Conservation (phyloP, 768 basidiomycete genomes). For the Hebeloma cylindrosporum region DNA sequence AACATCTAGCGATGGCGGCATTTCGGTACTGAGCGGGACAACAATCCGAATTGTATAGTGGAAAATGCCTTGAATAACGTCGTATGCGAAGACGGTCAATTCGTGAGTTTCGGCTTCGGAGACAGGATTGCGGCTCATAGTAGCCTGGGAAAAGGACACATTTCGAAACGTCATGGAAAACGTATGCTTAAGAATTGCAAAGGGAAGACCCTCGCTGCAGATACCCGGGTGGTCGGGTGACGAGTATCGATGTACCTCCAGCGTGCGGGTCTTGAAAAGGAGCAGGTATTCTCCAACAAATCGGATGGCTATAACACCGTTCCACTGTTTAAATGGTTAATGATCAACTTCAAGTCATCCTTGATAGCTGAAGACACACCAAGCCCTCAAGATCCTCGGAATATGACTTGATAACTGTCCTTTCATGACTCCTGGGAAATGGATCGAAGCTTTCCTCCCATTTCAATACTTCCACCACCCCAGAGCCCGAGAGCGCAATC, state of each 20-base stretch:
- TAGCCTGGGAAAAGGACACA: slow-evolving; percentile 40
- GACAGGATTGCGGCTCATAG: slow-evolving; percentile 1
- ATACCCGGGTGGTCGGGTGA: slow-evolving; percentile 20
- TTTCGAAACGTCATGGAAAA: slow-evolving; percentile 41
- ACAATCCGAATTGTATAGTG: slow-evolving; percentile 39
- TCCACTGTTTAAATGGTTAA: slow-evolving; percentile 30
- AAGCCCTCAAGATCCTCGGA: slow-evolving; percentile 33
- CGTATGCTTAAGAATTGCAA: slow-evolving; percentile 19
- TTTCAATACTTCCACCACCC: slow-evolving; percentile 36
- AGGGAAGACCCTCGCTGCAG: slow-evolving; percentile 6
- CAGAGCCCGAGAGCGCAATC: slow-evolving; percentile 31
- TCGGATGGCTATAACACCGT: slow-evolving; percentile 41
- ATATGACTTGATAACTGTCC: slow-evolving; percentile 16
- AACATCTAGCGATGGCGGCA: slow-evolving; percentile 32
- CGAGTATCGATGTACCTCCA: slow-evolving; percentile 42
- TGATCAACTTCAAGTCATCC: background rate
- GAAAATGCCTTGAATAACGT: slow-evolving; percentile 50
- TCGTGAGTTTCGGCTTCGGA: slow-evolving; percentile 16
- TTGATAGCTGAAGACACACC: slow-evolving; percentile 23
- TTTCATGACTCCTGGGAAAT: background rate
- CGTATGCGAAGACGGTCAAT: slow-evolving; percentile 45
- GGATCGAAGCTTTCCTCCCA: slow-evolving; percentile 29
- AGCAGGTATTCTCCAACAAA: slow-evolving; percentile 52
- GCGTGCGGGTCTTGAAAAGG: slow-evolving; percentile 48
- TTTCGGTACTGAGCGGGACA: slow-evolving; percentile 8